Evolutionary conservation across 768 basidiomycete genomes (phyloP), one percentile per base, ranked within the genome.

Genomic region (Lactifluus rugatus): DNA sequence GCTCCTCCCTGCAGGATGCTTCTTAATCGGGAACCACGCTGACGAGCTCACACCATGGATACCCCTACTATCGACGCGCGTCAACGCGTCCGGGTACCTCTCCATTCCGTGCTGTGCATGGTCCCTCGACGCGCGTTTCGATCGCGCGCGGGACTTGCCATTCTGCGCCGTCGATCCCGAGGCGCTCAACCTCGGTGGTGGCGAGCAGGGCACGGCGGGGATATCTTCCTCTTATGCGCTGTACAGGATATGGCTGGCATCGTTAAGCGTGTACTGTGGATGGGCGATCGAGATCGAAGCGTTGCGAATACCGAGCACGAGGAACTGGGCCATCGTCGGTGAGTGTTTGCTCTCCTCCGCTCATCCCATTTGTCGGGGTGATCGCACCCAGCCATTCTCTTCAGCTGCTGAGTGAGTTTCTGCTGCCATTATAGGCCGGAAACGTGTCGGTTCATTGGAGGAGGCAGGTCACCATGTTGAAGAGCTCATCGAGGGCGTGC

Each of bases 1-100:
- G 6, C 68, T 69, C 49, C 68, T 81, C 51, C 66, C 66, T 8
- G 72, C 74, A 0, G 81, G 77, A 1, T 71, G 76, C 2, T 98
- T 96, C 72, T 71, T 98, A 57, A 87, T 98, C 50, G 93, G 89
- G 9, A 97, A 97, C 72, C 95, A 98, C 70, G 88, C 94, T 0
- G 95, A 98, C 72, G 95, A 98, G 65, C 76, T 98, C 17, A 94
- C 94, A 23, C 95, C 95, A 0, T 98, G 94, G 94, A 70, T 93
- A 0, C 91, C 95, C 0, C 78, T 96, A 1, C 73, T 96, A 5
- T 80, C 93, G 0, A 83, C 85, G 0, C 62, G 85, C 14, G 72
- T 77, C 34, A 65, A 68, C 3, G 80, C 83, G 0, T 79, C 82
- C 0, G 89, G 87, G 5, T 89, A 88, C 65, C 70, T 91, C 45